Percentiles rank a stretch among this genome's conserved stretches.
Conservation (phyloP, 305 asterid species). For the Caryopteris hybrid region DNA sequence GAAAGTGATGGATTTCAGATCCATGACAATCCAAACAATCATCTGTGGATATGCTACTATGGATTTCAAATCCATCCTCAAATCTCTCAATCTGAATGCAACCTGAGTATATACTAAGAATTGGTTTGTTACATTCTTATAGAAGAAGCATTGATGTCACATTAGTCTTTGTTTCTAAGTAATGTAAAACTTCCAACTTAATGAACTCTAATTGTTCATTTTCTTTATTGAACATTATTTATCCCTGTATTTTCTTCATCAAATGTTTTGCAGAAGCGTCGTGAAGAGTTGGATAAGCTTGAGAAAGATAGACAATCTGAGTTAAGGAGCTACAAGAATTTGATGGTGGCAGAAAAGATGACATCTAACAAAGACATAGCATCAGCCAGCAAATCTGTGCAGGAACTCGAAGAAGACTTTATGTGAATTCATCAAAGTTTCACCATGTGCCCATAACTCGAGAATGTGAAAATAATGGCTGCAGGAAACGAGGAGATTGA, state of each 20-base stretch:
- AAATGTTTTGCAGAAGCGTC: conserved; percentile 61
- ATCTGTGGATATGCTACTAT: too few species aligned
- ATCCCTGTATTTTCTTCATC: too few species aligned
- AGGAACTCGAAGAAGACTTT: conserved; percentile 94
- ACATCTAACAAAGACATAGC: conserved; percentile 94
- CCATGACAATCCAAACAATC: too few species aligned
- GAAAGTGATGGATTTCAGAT: too few species aligned
- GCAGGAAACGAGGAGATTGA: neutral
- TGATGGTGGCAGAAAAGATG: conserved; percentile 98
- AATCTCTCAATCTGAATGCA: too few species aligned
- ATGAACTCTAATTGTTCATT: too few species aligned
- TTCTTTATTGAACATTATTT: too few species aligned
- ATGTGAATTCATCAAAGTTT: conserved; percentile 43
- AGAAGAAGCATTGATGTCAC: neutral
- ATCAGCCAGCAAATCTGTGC: conserved; percentile 72
- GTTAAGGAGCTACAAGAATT: conserved; percentile 87
- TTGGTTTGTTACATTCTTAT: neutral
- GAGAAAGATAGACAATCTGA: conserved; percentile 88
- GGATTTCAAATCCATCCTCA: too few species aligned
- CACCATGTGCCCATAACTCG: neutral
- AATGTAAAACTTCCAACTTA: too few species aligned
- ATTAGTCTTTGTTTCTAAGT: too few species aligned
- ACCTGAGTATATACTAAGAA: too few species aligned
- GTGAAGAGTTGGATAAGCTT: conserved; percentile 73
- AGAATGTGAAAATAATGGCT: neutral